Percentiles rank a stretch among this genome's conserved stretches.
Evolutionary conservation across 371 early-diverging fungal species (phyloP).

Genomic region (Mucor mucedo): DNA sequence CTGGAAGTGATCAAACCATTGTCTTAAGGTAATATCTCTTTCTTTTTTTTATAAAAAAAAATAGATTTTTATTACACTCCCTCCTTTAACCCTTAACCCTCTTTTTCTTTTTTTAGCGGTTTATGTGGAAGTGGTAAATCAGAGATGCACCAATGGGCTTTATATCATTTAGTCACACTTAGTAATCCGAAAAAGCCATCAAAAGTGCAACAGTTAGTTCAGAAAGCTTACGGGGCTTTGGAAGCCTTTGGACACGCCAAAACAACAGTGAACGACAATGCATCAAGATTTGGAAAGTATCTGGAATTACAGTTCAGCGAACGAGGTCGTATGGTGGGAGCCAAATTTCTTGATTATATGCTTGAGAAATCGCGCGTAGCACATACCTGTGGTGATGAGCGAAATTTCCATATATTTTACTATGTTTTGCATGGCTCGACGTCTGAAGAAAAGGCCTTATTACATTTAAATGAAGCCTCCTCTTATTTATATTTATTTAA

Average conservation of each 20-base stretch:
- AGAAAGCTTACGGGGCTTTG: constrained; percentile 54
- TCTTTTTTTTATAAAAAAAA: constrained; percentile 9
- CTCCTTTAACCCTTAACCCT: constrained; percentile 3
- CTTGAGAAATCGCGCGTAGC: constrained; percentile 84
- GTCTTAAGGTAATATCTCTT: constrained; percentile 34
- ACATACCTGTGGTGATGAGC: constrained; percentile 56
- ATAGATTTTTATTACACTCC: background rate
- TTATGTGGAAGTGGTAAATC: constrained; percentile 87
- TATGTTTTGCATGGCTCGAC: constrained; percentile 66
- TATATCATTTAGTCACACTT: constrained; percentile 70
- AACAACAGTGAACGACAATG: constrained; percentile 72
- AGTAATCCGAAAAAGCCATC: constrained; percentile 78
- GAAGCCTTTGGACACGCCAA: constrained; percentile 89
- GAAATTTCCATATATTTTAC: constrained; percentile 94
- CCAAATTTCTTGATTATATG: constrained; percentile 86
- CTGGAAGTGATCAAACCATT: constrained; percentile 48
- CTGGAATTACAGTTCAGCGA: constrained; percentile 91
- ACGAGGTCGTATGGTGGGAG: constrained; percentile 82
- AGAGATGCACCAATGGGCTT: constrained; percentile 64
- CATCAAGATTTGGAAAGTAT: constrained; percentile 91
- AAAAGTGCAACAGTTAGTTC: constrained; percentile 61
- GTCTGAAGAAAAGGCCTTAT: constrained; percentile 33
- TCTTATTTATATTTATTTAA: constrained; percentile 26
- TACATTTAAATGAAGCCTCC: constrained; percentile 21
- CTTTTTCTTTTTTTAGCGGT: constrained; percentile 60